Evolutionary conservation across 202 grass and related monocot species (phyloP), one percentile per base, ranked within the genome.

Genomic region (Panicum virgatum): DNA sequence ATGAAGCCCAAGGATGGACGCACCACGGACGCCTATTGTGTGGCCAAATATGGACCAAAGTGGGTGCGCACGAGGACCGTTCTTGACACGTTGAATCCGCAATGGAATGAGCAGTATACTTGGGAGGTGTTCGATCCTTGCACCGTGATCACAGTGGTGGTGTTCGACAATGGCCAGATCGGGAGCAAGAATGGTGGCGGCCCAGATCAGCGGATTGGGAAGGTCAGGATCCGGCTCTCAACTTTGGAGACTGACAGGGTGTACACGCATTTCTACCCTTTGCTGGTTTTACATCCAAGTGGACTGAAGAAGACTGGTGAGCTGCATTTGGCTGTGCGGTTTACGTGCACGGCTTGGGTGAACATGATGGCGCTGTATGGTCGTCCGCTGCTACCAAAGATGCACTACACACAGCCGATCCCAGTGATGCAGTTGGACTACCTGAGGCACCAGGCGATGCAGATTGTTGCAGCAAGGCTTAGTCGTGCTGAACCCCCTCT

Each of bases 111-210:
- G 85, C 96, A 99, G 80, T 94, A 96, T 74, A 99, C 96, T 1
- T 99, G 96, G 96, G 96, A 99, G 87, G 96, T 99, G 23, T 99
- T 94, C 19, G 96, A 99, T 79, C 93, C 96, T 0, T 99, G 89
- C 81, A 99, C 96, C 15, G 91, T 99, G 20, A 76, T 99, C 70
- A 96, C 96, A 3, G 79, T 99, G 40, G 96, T 94, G 4, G 96
- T 96, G 45, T 99, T 99, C 12, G 96, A 99, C 75, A 99, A 99
- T 56, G 82, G 75, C 14, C 96, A 99, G 39, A 73, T 96, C 39
- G 83, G 77, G 30, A 36, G 73, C 79, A 88, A 92, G 81, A 94
- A 92, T 27, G 91, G 72, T 0, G 87, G 86, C 18, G 78, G 42
- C 65, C 83, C 85, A 30, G 96, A 99, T 82, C 87, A 93, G 84